Evolutionary conservation across 768 basidiomycete genomes (phyloP), one percentile per base, ranked within the genome.

Genomic region (Lentinula sp.): DNA sequence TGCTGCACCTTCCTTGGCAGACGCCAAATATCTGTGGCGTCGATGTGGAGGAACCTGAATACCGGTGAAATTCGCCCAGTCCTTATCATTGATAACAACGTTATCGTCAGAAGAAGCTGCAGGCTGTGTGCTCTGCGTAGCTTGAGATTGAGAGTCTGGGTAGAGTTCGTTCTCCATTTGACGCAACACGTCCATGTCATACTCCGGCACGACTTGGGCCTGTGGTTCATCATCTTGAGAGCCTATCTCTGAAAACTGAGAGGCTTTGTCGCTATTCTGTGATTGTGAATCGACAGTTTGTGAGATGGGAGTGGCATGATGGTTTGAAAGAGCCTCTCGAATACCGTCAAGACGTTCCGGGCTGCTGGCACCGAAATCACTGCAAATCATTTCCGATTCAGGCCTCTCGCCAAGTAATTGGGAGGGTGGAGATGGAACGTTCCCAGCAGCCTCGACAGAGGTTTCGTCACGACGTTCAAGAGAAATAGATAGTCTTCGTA

Each of bases 81-180:
- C 20, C 4, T 18, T 15, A 18, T 60, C 50, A 16, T 13, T n/a
- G 23, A 52, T 28, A n/a, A 12, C 50, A 32, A 9, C 20, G 18
- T 9, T n/a, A 13, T 49, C n/a, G 20, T 60, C 59, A 6, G 32
- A 9, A 32, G 16, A 12, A 2, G 16, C 55, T n/a, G 35, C 33
- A 12, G 59, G 50, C 28, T 60, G 49, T 8, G 50, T 51, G 49
- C 48, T 52, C 37, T 60, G 59, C 6, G 59, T 60, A 23, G 28
- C 39, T 18, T 59, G 57, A 7, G 57, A 42, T 35, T 59, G 59
- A 32, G 49, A 52, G 28, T 46, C 43, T 35, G 8, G 46, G 35
- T 36, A 54, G 12, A 36, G 16, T 23, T 56, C 54, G 20, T 56
- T 28, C 37, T 39, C 42, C 32, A 51, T 9, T 36, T 35, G 28